Base-by-base conservation (phyloP, 1,139 yeast genomes). In the Yamadazyma membranifaciens region DNA sequence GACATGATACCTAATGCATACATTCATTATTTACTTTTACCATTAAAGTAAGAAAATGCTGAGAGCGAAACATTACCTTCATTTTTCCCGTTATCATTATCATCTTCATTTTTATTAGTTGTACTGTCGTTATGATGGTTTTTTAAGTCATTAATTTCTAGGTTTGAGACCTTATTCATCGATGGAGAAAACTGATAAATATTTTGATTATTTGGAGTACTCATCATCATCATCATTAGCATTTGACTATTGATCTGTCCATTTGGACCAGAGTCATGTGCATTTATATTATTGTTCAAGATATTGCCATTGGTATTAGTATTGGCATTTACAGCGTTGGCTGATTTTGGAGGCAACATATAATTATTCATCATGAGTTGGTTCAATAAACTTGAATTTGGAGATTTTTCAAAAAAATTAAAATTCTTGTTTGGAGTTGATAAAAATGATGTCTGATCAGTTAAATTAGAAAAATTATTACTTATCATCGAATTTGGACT, bases 201-300 rank as follows among this genome's bases (percentile, higher is more conserved):
- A 42, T 49, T 51, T 27, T 54, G 65, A 48, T 67, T 75, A 43
- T 66, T 75, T 6, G 76, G 75, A 2, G 77, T 69, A 40, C 75
- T 69, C 73, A 70, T 69, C 63, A 65, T 62, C 68, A 67, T 64
- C 62, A 63, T 62, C 68, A 67, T 63, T 61, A 63, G 59, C 57
- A 56, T 26, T 35, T 35, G 37, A 28, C 17, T 34, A 22, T 20
- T 32, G 9, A 16, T 13, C 27, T n/a, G 28, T 6, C n/a, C 12
- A 6, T 26, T 12, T 9, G 37, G 11, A 25, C 27, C 30, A 9
- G 30, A 3, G 3, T 25, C 32, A 27, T 26, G 13, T 4, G 28
- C 28, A 33, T 6, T 33, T 6, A 11, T 9, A 27, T 13, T 27
- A 3, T 16, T 16, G 15, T 16, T 6, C 9, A 25, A 3, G 4